Conservation (phyloP, 768 basidiomycete genomes). For the Xerocomus potaroensis region DNA sequence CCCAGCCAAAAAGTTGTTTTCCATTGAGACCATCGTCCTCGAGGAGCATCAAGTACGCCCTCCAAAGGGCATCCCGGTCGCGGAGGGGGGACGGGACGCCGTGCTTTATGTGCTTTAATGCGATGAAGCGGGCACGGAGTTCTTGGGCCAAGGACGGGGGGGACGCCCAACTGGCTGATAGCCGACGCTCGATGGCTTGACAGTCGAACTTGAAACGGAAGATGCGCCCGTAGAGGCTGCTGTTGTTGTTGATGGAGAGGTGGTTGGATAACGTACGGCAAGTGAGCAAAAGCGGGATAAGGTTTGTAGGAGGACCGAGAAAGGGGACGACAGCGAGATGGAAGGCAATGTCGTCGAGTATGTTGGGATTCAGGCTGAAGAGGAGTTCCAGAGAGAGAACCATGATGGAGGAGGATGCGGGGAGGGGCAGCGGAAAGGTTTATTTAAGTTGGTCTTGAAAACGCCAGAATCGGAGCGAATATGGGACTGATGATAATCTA, state of each 20-base stretch:
- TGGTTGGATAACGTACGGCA: constrained; percentile 35
- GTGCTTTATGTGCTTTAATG: constrained; percentile 40
- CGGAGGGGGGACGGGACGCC: constrained; percentile 9
- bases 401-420: not conserved
- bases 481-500: constrained; percentile 35
- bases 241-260: constrained; percentile 34
- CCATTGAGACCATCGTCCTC: constrained; percentile 50
- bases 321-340: constrained; percentile 35
- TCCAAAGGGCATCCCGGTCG: constrained; percentile 48
- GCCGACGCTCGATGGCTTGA: constrained; percentile 37
- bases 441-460: constrained; percentile 28
- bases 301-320: constrained; percentile 41
- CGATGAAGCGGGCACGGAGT: constrained; percentile 39
- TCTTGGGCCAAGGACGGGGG: constrained; percentile 39
- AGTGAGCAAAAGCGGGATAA: constrained; percentile 37
- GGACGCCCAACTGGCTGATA: constrained; percentile 35
- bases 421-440: constrained; percentile 11
- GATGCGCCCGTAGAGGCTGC: constrained; percentile 39
- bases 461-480: constrained; percentile 28
- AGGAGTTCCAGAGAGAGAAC: constrained; percentile 18
- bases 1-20: constrained; percentile 41
- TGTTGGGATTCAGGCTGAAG: constrained; percentile 8
- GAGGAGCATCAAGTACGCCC: constrained; percentile 48
- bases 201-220: constrained; percentile 45
- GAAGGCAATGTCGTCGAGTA: constrained; percentile 41